Evolutionary conservation across 495 filamentous ascomycete species (phyloP), one percentile per base, ranked within the genome.

Genomic region (Neurospora sp.): DNA sequence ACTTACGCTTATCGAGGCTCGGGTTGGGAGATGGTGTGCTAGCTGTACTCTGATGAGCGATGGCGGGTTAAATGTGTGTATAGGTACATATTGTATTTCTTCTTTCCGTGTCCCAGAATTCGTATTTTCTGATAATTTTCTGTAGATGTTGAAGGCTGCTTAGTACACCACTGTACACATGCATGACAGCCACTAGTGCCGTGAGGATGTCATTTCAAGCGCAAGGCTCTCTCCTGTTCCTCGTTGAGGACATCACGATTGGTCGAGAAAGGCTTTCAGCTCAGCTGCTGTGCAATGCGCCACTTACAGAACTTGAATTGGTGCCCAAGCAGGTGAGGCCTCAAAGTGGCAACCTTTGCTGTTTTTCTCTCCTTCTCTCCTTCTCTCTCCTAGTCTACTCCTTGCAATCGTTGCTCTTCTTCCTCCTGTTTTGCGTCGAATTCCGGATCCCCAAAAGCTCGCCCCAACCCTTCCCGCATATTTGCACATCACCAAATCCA

Each of bases 401-500:
- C 22, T 22, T 22, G 22, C 22, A 22, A 22, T 22, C 22, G 22
- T 22, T 22, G 22, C 22, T 22, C 22, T 22, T 22, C 22, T 22
- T 22, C 22, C 22, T 22, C 1, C 22, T 22, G 22, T 22, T 22
- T 22, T 22, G 22, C 22, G 22, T 22, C 22, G 22, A 22, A 22
- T 22, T 22, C 22, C 22, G 22, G 22, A 22, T 22, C 22, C 22
- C 22, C 22, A 22, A 22, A 22, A 22, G 22, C 22, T 22, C 22
- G 10, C 4, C 48, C 48, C 48, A 14, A 4, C n/a, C 20, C n/a
- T 31, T 3, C 1, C n/a, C 12, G 22, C 12, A 14, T 5, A 0
- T 16, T 31, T 16, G 0, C 48, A 31, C 10, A 61, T 3, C 10
- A 27, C 22, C 0, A 16, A 16, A 8, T 0, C 10, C 12, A 8